Base-by-base conservation (phyloP, 495 filamentous ascomycete species). In the Neurospora sp. region DNA sequence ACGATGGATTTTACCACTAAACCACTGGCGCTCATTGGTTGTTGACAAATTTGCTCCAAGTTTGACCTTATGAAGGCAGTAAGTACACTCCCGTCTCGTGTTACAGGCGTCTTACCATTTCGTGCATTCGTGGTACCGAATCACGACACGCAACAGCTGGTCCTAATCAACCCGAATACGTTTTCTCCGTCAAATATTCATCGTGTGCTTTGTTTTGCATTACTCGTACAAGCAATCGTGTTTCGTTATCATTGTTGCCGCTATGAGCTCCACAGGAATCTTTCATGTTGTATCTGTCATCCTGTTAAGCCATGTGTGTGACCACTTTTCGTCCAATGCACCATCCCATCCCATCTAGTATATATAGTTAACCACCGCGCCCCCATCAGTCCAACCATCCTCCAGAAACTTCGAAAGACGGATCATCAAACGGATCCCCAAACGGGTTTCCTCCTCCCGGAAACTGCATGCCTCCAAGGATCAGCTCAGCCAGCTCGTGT, bases 1-100 rank as follows among this genome's bases (percentile, higher is more conserved):
- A 84, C 83, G 83, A 84, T 83, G 83, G 81, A 84, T 84, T 84
- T 84, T 84, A 84, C 83, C 83, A 84, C 83, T 84, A 84, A 83
- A 83, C 82, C 82, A 83, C 82, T 82, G 79, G 53, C 53, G 53
- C 53, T 35, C 35, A 61, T 18, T 61, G 27, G 53, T 18, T 61
- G 14, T 35, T 61, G 22, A 31, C 0, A 3, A 2, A 0, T 1
- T 4, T 0, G 0, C 4, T 12, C 1, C 10, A 6, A 2, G 4
- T 0, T 5, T 12, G 0, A 14, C 0, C 11, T 5, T 61, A 35
- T 61, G 2, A 61, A 10, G 0, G 20, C 10, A 12, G 4, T 22
- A 12, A 22, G 4, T 22, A 6, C 0, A 2, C 22, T 16, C 3
- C 5, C 12, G 22, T 16, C 2, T 31, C 22, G 22, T 1, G 48